Evolutionary conservation across 108 stramenopile species (phyloP), one percentile per base, ranked within the genome.

Genomic region (Mediolabrus comicus): DNA sequence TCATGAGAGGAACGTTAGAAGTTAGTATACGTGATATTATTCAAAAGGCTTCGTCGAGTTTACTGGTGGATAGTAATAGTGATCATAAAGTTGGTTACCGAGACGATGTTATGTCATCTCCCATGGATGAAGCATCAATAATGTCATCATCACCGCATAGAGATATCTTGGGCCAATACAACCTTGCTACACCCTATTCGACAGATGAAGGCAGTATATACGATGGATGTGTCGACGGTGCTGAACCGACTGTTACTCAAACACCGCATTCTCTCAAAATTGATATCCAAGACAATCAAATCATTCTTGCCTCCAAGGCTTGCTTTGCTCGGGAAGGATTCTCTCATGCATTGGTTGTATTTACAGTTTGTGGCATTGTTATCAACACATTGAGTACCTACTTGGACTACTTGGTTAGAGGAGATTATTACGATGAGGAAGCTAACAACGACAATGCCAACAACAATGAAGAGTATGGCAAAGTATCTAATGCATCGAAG

Each of bases 261-360:
- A 88, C 92, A 1, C 79, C 83, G 0, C 87, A 89, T 43, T 84
- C 91, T 75, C 69, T 94, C 17, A 88, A 91, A 57, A 91, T 94
- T 59, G 81, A 91, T 39, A 90, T 94, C 71, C 85, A 88, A 8
- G 92, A 94, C 57, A 90, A 94, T 75, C 92, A 94, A 69, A 84
- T 94, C 31, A 61, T 84, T 25, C 69, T 83, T 9, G 86, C 90
- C 11, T 71, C 85, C 16, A 80, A 70, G 43, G 92, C 92, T 16
- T 94, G 92, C 65, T 79, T 94, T 46, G 65, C 86, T 1, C 77
- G 92, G 16, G 74, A 73, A 36, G 92, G 92, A 4, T 94, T 94
- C 68, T 69, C 87, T 25, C 92, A 94, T 59, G 76, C 81, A 27
- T 71, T 94, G 41, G 88, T 85, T 2, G 76, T 88, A 0, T 94